A percentile compares a stretch with the other conserved stretches of the same genome.
These are phyloP conservation scores for Salvia hispanica DNA, from an alignment of 257 asterid species.

Conservation along the genomic window DNA sequence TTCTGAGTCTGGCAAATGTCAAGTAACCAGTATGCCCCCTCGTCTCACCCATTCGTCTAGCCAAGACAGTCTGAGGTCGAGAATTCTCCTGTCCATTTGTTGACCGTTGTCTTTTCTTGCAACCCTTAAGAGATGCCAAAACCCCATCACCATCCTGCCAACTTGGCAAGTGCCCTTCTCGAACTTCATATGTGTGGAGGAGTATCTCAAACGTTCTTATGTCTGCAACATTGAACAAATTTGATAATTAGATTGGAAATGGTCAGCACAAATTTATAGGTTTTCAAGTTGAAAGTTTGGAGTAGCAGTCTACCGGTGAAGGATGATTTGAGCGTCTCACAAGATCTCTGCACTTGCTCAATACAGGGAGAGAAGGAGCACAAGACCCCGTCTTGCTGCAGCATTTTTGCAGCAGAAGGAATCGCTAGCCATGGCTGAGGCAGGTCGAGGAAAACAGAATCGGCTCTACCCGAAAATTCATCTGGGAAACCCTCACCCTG, in stretches of 20 bases:
- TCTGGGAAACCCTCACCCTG: constrained; percentile 97
- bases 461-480: constrained; percentile 64
- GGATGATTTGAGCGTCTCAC: constrained; percentile 61
- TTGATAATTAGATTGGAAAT: neutral
- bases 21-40: constrained; percentile 95
- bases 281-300: neutral
- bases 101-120: constrained; percentile 73
- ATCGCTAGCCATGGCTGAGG: constrained; percentile 99
- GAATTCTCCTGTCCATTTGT: constrained; percentile 49
- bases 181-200: constrained; percentile 76
- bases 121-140: constrained; percentile 38
- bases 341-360: constrained; percentile 92
- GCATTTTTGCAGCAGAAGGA: constrained; percentile 88
- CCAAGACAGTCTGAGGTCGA: constrained; percentile 47
- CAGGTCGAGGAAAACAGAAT: constrained; percentile 87
- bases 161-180: constrained; percentile 58
- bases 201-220: constrained; percentile 88
- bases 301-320: constrained; percentile 60
- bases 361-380: constrained; percentile 98
- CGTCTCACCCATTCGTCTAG: constrained; percentile 72
- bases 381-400: constrained; percentile 85
- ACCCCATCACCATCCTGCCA: constrained; percentile 57
- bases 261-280: neutral
- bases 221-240: constrained; percentile 47
- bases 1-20: constrained; percentile 82